A percentile compares a stretch with the other conserved stretches of the same genome.
phyloP scores from a whole-genome alignment of 176 grass and related monocot genomes.

The Avena atlantica region DNA sequence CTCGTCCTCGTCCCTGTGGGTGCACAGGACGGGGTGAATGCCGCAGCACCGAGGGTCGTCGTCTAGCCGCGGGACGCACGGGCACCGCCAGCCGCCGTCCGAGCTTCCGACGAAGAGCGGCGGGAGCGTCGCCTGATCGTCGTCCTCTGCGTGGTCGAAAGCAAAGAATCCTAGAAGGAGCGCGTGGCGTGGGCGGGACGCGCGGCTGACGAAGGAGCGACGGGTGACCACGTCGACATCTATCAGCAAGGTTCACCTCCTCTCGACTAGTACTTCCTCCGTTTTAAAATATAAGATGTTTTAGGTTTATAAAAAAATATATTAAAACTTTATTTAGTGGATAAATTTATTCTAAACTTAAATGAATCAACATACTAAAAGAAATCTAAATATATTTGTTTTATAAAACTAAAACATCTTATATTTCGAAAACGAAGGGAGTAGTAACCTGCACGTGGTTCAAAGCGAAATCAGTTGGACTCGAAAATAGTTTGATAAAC shows the following conservation, averaged over 20 bases:
- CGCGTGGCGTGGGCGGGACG: too few species aligned
- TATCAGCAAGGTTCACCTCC: too few species aligned
- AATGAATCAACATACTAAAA: too few species aligned
- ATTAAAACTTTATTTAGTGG: too few species aligned
- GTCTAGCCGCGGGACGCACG: not conserved
- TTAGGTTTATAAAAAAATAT: too few species aligned
- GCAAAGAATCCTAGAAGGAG: not conserved
- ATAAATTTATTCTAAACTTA: too few species aligned
- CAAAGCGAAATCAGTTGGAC: conserved; percentile 24
- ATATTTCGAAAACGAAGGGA: not conserved
- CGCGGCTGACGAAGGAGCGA: not conserved
- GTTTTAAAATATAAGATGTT: too few species aligned
- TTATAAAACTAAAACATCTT: too few species aligned
- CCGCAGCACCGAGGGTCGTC: not conserved
- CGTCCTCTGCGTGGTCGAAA: not conserved
- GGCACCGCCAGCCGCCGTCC: not conserved
- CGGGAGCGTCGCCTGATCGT: not conserved
- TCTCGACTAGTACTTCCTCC: too few species aligned
- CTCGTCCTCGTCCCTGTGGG: not conserved
- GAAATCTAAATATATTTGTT: too few species aligned
- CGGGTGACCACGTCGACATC: not conserved
- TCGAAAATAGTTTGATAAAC: not conserved
- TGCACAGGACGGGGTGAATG: conserved; percentile 13
- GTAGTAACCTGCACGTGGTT: conserved; percentile 67
- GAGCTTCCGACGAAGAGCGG: not conserved